These are phyloP conservation scores for Fusarium beomiforme DNA, from an alignment of 2,329 filamentous ascomycete genomes.

Conservation along the genomic window DNA sequence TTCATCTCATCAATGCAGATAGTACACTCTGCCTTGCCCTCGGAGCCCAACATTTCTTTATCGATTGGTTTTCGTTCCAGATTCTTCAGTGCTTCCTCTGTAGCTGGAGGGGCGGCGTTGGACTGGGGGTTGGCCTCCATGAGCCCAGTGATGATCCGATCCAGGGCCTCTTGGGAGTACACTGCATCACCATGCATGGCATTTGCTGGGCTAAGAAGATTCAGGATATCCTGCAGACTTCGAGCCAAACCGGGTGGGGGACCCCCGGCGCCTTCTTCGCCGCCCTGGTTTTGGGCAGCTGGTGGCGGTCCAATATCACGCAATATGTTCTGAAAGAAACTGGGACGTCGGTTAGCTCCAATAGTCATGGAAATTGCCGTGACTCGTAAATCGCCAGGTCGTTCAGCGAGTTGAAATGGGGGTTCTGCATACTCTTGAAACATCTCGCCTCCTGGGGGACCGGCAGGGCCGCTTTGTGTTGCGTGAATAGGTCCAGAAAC, in stretches of 20 bases:
- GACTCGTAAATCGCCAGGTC: slow-evolving; percentile 29
- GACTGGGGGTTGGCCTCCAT: slow-evolving; percentile 85
- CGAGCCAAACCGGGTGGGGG: slow-evolving; percentile 40
- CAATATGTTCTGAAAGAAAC: slow-evolving; percentile 59
- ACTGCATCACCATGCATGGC: slow-evolving; percentile 80
- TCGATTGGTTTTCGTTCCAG: slow-evolving; percentile 78
- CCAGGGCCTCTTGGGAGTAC: slow-evolving; percentile 89
- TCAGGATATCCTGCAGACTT: slow-evolving; percentile 64
- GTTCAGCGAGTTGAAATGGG: slow-evolving; percentile 16
- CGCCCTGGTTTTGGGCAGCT: slow-evolving; percentile 17
- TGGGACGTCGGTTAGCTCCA: slow-evolving; percentile 50
- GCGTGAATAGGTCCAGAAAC: slow-evolving; percentile 51
- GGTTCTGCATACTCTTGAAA: slow-evolving; percentile 60
- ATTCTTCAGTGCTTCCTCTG: slow-evolving; percentile 76
- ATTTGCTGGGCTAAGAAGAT: slow-evolving; percentile 62
- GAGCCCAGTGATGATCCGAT: slow-evolving; percentile 85
- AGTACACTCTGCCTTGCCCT: slow-evolving; percentile 83
- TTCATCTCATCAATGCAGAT: slow-evolving; percentile 93
- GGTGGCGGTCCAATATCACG: slow-evolving; percentile 50
- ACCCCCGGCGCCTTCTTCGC: slow-evolving; percentile 35
- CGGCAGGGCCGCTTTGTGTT: slow-evolving; percentile 19
- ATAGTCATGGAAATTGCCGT: slow-evolving; percentile 31
- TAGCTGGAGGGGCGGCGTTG: slow-evolving; percentile 84
- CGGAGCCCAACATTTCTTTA: slow-evolving; percentile 71
- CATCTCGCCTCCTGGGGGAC: slow-evolving; percentile 47